Conservation (phyloP, 331 rosid genomes). For the Spiraea crenata region DNA sequence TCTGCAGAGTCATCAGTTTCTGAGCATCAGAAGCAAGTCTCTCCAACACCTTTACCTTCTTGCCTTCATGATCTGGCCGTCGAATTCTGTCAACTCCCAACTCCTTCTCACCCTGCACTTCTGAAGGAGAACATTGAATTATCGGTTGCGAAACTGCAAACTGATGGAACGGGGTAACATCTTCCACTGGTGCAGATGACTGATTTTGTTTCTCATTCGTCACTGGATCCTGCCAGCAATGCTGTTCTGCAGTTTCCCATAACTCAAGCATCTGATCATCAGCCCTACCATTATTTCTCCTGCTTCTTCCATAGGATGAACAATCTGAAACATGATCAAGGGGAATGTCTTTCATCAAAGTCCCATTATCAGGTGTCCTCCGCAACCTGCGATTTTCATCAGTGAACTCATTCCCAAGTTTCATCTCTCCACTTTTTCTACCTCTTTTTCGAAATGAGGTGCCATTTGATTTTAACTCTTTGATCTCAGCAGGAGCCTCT, state of each 20-base stretch:
- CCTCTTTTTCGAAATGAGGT: slow-evolving; percentile 26
- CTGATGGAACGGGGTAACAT: slow-evolving; percentile 26
- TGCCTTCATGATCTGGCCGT: slow-evolving; percentile 41
- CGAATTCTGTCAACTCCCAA: slow-evolving; percentile 61
- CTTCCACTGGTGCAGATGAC: slow-evolving; percentile 34
- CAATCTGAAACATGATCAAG: slow-evolving; percentile 67
- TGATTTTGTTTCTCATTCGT: slow-evolving; percentile 30
- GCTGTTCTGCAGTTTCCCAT: slow-evolving; percentile 60
- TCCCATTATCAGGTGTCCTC: slow-evolving; percentile 45
- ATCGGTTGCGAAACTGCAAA: slow-evolving; percentile 32
- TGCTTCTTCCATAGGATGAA: slow-evolving; percentile 39
- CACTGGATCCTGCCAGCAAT: slow-evolving; percentile 31
- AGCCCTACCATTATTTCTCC: slow-evolving; percentile 40
- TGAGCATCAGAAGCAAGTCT: slow-evolving; percentile 76
- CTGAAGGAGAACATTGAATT: slow-evolving; percentile 42
- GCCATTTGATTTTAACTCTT: slow-evolving; percentile 28
- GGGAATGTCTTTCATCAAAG: slow-evolving; percentile 77
- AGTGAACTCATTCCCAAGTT: slow-evolving; percentile 25
- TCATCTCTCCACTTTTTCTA: slow-evolving; percentile 28
- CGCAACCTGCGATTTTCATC: slow-evolving; percentile 26
- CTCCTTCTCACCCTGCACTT: slow-evolving; percentile 65
- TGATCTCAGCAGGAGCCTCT: slow-evolving; percentile 26
- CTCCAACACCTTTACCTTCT: slow-evolving; percentile 63
- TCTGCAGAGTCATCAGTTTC: slow-evolving; percentile 59
- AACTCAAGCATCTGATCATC: slow-evolving; percentile 65